Evolutionary conservation across 1,284 basidiomycete genomes (phyloP).

Genomic region (Malassezia restricta): DNA sequence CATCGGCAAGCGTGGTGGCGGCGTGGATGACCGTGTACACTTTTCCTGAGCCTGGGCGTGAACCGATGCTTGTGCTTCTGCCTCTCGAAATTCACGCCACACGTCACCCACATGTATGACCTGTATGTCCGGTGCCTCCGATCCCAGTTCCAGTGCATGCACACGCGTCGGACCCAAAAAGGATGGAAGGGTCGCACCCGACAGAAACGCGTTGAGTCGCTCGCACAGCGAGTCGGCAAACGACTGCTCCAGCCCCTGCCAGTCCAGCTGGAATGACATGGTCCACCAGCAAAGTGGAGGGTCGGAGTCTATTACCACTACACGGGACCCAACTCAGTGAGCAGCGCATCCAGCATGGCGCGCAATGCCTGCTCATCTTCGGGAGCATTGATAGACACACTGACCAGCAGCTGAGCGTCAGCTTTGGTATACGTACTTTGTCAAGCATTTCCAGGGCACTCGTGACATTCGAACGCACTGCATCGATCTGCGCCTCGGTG

Average conservation of each 20-base stretch:
- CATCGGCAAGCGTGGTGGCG: constrained; percentile 3
- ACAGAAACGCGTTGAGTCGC: constrained; percentile 67
- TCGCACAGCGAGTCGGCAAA: constrained; percentile 63
- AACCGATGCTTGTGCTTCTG: neutral
- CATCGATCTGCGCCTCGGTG: neutral
- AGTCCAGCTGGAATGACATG: constrained; percentile 52
- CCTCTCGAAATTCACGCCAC: constrained; percentile 64
- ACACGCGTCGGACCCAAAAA: constrained; percentile 85
- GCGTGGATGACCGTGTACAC: neutral
- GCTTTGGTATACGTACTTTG: neutral
- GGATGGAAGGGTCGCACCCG: constrained; percentile 61
- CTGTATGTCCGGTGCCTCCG: constrained; percentile 67
- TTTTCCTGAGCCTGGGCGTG: neutral
- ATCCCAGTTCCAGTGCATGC: constrained; percentile 74
- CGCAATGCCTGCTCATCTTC: constrained; percentile 9
- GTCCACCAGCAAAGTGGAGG: neutral
- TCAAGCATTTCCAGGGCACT: constrained; percentile 5
- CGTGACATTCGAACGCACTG: neutral
- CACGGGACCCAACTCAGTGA: constrained; percentile 9
- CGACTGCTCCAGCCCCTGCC: constrained; percentile 54
- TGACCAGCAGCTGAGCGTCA: constrained; percentile 3
- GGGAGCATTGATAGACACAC: constrained; percentile 1
- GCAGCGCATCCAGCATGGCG: constrained; percentile 8
- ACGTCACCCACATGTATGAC: constrained; percentile 85
- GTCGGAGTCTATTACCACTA: neutral